A percentile compares a stretch with the other conserved stretches of the same genome.
Conservation (phyloP, 345 rosid genomes). For the Ricinus communis region DNA sequence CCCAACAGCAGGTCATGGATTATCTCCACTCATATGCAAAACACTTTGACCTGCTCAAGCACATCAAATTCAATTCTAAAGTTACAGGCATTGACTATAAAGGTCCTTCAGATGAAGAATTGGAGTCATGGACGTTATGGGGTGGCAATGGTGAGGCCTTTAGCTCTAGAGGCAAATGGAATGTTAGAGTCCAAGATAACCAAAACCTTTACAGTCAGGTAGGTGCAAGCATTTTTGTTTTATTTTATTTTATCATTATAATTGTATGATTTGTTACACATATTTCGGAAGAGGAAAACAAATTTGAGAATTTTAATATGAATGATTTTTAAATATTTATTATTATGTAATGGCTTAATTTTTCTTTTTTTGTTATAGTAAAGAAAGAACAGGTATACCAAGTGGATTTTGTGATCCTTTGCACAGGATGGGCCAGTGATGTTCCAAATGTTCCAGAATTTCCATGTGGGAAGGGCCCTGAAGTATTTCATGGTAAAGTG, state of each 20-base stretch:
- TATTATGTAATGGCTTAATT: too few relatives aligned
- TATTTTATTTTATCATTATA: too few relatives aligned
- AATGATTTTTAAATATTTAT: too few relatives aligned
- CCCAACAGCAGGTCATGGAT: conserved; percentile 28
- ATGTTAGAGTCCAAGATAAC: conserved; percentile 21
- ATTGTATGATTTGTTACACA: too few relatives aligned
- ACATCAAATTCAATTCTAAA: conserved; percentile 35
- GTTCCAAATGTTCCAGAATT: conserved; percentile 44
- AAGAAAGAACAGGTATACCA: conserved; percentile 21
- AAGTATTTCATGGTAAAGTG: conserved; percentile 42
- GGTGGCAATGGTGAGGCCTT: conserved; percentile 36
- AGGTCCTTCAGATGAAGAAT: conserved; percentile 22
- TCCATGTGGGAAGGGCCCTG: conserved; percentile 38
- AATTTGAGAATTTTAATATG: too few relatives aligned
- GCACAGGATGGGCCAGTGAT: conserved; percentile 38
- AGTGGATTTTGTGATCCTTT: conserved; percentile 40
- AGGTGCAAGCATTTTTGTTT: too few relatives aligned
- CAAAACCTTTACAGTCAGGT: conserved; percentile 23
- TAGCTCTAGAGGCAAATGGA: conserved; percentile 37
- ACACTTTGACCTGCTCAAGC: conserved; percentile 34
- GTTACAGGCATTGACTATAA: conserved; percentile 30
- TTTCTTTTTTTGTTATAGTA: too few relatives aligned
- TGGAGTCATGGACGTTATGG: conserved; percentile 33
- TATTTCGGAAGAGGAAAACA: too few relatives aligned
- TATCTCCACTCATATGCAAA: conserved; percentile 37